Base-by-base conservation (phyloP, 106 monocot species). In the Acanthochlamys bracteata region DNA sequence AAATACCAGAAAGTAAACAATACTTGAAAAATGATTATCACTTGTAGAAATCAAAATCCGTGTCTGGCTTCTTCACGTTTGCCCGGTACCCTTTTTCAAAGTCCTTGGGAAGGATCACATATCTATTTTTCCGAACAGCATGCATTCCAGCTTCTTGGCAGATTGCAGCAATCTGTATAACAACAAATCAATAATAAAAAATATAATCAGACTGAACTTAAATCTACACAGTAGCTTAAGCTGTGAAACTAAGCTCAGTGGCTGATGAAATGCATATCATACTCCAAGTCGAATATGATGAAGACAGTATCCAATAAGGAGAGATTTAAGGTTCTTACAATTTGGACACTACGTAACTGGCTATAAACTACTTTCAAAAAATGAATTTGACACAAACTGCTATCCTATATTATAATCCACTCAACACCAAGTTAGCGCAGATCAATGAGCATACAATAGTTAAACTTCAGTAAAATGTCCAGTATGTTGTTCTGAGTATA, bases 121-220 rank as follows among this genome's bases (percentile, higher is more conserved):
- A 99, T 20, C 98, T 65, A 64, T 99, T 99, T 75, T 99, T 99
- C 15, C 98, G 80, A 12, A 99, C 98, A 12, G 98, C 98, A 66
- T 99, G 98, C 98, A 99, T 99, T 19, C 98, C 98, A 6, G 98
- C 98, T 76, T 99, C 98, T 55, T 99, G 98, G 60, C 98, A 99
- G 23, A 92, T 99, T 3, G 98, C 98, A 40, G 98, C 17, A 75
- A 99, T 99, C 95, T 96, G 82, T 57, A 65, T 20, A 45, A 16
- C 14, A 46, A 46, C 9, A 55, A 10, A 20, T 20, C 20, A 55
- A 55, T 2, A 12, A 49, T 49, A 2, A 3, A 1, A 49, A 49
- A 14, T 49, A 10, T 49, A 9, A 14, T 17, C 17, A 2, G 15
- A 49, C 3, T 4, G 10, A 49, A 49, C 12, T 2, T 1, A 49